Evolutionary conservation across 257 asterid genomes (phyloP), one percentile per base, ranked within the genome.

Genomic region (Ilex asprella): DNA sequence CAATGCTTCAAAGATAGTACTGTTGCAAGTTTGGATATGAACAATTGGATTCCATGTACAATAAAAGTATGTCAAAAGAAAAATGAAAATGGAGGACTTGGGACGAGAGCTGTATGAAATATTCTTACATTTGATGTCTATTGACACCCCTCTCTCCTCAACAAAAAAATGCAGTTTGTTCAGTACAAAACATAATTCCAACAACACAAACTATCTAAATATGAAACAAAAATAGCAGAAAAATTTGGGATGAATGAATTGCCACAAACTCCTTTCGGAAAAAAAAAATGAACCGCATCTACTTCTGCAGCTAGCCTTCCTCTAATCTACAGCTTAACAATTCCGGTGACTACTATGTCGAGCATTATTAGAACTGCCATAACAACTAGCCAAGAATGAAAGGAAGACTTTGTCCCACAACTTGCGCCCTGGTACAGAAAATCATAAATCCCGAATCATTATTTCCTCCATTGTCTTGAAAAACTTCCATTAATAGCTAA

Each of bases 261-360:
- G 10, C 52, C 10, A 10, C 11, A 46, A 35, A 35, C 41, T 35
- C 41, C 52, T 46, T 46, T 46, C 2, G n/a, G 52, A 46, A 46
- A 46, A 3, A 46, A 46, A 35, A 35, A 35, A 35, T 35, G 41
- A 8, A 35, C 5, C 8, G 52, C n/a, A 12, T 2, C n/a, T 14
- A 46, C n/a, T 3, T 46, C 52, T 46, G 15, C 52, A 46, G 52
- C 52, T 2, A 46, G 10, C 52, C 52, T 10, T 10, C 68, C 72
- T 75, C 70, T 65, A 72, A 72, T 83, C 90, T 81, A 83, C 86
- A 83, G 73, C 73, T 70, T 77, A 79, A 77, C 12, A 82, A 57
- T 30, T 68, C 72, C 71, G 53, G 67, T 50, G n/a, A n/a, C n/a
- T 61, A 64, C 73, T 85, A 64, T 55, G 74, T 62, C 75, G 55